These are phyloP conservation scores for Aspergillus bridgeri DNA, from an alignment of 495 filamentous ascomycete genomes.

Conservation along the genomic window DNA sequence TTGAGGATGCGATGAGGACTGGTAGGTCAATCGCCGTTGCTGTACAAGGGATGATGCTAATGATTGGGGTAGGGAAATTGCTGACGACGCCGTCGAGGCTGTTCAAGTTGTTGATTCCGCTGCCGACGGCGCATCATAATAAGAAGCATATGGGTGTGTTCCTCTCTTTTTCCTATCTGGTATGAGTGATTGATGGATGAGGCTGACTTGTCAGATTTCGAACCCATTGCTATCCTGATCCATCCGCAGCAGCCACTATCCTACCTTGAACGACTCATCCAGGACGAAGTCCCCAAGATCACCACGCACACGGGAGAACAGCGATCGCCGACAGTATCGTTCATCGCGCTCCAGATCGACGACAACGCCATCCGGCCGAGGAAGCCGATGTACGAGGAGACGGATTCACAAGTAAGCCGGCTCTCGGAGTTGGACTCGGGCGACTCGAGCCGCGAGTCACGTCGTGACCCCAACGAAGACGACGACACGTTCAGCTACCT, in stretches of 20 bases:
- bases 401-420: slow-evolving; percentile 40
- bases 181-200: background rate
- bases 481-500: slow-evolving; percentile 36
- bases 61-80: slow-evolving; percentile 65
- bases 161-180: slow-evolving; percentile 30
- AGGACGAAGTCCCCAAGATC: slow-evolving; percentile 80
- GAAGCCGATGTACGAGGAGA: slow-evolving; percentile 50
- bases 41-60: background rate
- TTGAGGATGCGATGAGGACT: slow-evolving; percentile 56
- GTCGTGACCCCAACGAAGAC: slow-evolving; percentile 33
- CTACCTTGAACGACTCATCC: slow-evolving; percentile 86
- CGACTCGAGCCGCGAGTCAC: slow-evolving; percentile 13
- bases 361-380: slow-evolving; percentile 51
- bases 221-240: slow-evolving; percentile 82
- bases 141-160: slow-evolving; percentile 46
- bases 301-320: slow-evolving; percentile 52
- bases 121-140: slow-evolving; percentile 59
- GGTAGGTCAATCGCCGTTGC: slow-evolving; percentile 3
- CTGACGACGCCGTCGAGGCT: slow-evolving; percentile 86
- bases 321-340: slow-evolving; percentile 71
- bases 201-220: slow-evolving; percentile 56
- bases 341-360: slow-evolving; percentile 72
- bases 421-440: slow-evolving; percentile 47
- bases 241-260: slow-evolving; percentile 93
- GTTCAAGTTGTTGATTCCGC: slow-evolving; percentile 82